Conservation (phyloP, 1,139 yeast species). For the Hansenula sp. region DNA sequence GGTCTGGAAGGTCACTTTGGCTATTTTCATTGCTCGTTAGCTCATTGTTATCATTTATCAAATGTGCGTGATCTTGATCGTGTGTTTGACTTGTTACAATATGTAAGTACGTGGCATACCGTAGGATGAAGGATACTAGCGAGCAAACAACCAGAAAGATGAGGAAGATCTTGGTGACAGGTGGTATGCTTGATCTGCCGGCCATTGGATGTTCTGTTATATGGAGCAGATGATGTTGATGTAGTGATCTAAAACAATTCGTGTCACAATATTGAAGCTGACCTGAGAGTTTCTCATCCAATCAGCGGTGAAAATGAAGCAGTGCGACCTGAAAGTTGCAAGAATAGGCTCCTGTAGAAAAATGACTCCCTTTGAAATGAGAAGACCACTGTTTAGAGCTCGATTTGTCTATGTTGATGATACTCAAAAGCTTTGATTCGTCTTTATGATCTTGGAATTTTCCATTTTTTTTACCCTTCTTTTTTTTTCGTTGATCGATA, state of each 20-base stretch:
- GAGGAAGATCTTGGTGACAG: constrained; percentile 18
- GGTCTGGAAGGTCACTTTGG: constrained; percentile 10
- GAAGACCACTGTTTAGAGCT: no score
- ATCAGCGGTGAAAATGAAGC: no score
- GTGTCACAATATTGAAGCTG: no score
- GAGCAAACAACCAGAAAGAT: constrained; percentile 10
- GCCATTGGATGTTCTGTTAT: constrained; percentile 7
- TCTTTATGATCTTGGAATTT: neutral
- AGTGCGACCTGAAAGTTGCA: no score
- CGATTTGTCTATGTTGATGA: no score
- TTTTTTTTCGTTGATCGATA: no score
- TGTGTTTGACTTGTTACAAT: constrained; percentile 16
- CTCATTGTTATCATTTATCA: constrained; percentile 7
- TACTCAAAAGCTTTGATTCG: no score
- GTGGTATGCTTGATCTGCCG: constrained; percentile 14
- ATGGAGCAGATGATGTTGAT: neutral
- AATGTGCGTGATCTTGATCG: constrained; percentile 20
- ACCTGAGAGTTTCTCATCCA: no score
- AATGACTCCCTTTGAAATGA: no score
- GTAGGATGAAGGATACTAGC: constrained; percentile 15
- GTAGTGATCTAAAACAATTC: neutral
- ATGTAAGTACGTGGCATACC: constrained; percentile 21
- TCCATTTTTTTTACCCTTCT: neutral
- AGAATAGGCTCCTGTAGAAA: no score
- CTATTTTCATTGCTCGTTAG: neutral